Conservation (phyloP, 1,139 yeast genomes). For the Wickerhamomyces sp. region DNA sequence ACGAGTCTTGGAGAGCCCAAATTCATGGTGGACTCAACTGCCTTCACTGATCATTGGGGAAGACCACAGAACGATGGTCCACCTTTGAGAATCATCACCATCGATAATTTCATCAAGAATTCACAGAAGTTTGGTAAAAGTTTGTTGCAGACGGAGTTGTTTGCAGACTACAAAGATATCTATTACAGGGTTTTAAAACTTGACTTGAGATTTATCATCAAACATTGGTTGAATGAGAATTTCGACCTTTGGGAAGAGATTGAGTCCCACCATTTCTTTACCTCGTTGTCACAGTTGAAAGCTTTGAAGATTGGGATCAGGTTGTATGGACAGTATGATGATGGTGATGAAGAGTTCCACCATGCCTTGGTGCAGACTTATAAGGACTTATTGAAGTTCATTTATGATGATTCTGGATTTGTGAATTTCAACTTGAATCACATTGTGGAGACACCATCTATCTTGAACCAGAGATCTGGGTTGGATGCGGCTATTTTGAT, state of each 20-base stretch:
- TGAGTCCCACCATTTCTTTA: slow-evolving; percentile 69
- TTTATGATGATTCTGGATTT: slow-evolving; percentile 41
- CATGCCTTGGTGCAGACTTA: slow-evolving; percentile 10
- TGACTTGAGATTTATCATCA: slow-evolving; percentile 61
- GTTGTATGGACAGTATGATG: slow-evolving; percentile 36
- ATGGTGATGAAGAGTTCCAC: slow-evolving; percentile 23
- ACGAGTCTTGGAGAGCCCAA: slow-evolving; percentile 88
- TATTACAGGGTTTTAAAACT: slow-evolving; percentile 55
- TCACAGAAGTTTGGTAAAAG: slow-evolving; percentile 30
- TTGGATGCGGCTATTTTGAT: slow-evolving; percentile 75
- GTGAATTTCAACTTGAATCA: slow-evolving; percentile 41
- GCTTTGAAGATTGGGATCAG: slow-evolving; percentile 58
- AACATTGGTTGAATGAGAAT: slow-evolving; percentile 59
- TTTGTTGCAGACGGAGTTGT: slow-evolving; percentile 19
- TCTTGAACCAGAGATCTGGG: slow-evolving; percentile 53
- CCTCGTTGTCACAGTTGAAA: slow-evolving; percentile 66
- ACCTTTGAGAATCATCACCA: slow-evolving; percentile 67
- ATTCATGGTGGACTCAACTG: slow-evolving; percentile 57
- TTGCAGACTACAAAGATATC: slow-evolving; percentile 25
- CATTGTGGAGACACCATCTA: slow-evolving; percentile 64
- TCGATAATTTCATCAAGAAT: slow-evolving; percentile 48
- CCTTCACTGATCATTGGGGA: slow-evolving; percentile 75
- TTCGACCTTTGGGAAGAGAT: slow-evolving; percentile 97
- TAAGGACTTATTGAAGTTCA: slow-evolving; percentile 20
- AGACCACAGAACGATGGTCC: slow-evolving; percentile 97